Base-by-base conservation (phyloP, 768 basidiomycete species). In the Lentinula raphanica region DNA sequence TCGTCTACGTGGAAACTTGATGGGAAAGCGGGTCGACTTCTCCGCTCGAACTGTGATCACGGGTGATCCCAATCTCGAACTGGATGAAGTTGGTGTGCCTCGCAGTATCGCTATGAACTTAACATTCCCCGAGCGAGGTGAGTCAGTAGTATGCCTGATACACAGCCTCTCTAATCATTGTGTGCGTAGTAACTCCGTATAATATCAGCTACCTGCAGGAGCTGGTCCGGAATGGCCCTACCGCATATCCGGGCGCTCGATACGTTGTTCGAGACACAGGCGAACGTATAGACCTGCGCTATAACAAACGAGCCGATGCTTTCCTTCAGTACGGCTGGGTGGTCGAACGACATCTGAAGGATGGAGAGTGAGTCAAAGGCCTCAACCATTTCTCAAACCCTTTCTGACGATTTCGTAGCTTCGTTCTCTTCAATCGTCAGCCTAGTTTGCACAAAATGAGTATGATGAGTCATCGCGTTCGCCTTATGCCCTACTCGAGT, bases 11-110 rank as follows among this genome's bases (percentile, higher is more conserved):
- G 97, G 97, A 32, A 99, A 98, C 70, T 69, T 99, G 72, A 98
- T 98, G 97, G 97, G 97, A 49, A 98, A 98, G 73, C 94, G 97
- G 72, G 97, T 99, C 56, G 97, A 98, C 67, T 98, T 98, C 71
- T 99, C 97, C 1, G 97, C 97, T 1, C 91, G 97, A 59, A 99
- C 96, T 17, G 97, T 99, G 66, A 99, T 99, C 69, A 98, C 97
- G 13, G 97, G 97, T 69, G 97, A 98, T 72, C 97, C 97, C 5
- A 98, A 98, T 74, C 68, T 99, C 59, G 90, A 95, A 66, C 74
- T 98, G 64, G 97, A 99, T 62, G 90, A 99, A 67, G 97, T 99
- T 59, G 97, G 97, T 42, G 97, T 99, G 1, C 97, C 97, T 8
- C 84, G 76, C 64, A 92, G 86, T 64, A 98, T 99, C 55, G 96